Evolutionary conservation across 139 green algal genomes (phyloP).

Genomic region (Microglena sp.): DNA sequence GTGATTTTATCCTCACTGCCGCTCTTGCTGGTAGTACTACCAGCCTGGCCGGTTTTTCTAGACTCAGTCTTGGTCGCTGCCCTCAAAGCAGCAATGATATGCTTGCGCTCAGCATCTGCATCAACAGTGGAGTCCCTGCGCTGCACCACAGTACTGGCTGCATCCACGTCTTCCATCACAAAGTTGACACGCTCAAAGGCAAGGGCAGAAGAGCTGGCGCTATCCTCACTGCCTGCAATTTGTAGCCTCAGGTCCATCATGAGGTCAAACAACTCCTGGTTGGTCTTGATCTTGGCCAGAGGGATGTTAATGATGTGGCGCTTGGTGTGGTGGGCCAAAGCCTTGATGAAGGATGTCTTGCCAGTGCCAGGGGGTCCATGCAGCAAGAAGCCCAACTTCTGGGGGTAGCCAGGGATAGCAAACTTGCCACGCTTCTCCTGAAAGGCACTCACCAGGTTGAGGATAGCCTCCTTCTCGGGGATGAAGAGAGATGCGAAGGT

Average conservation of each 20-base stretch:
- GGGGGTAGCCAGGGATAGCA: constrained; percentile 29
- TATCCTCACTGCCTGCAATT: neutral
- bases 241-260: constrained; percentile 28
- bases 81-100: neutral
- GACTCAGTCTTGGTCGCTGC: neutral
- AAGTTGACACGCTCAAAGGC: constrained; percentile 38
- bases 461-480: constrained; percentile 29
- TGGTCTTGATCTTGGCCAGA: constrained; percentile 38
- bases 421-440: constrained; percentile 29
- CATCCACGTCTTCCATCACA: constrained; percentile 47
- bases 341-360: constrained; percentile 43
- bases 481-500: constrained; percentile 34
- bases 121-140: neutral
- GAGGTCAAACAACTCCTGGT: constrained; percentile 41
- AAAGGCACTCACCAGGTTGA: constrained; percentile 21
- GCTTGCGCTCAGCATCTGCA: neutral
- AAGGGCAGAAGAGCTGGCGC: neutral
- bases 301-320: constrained; percentile 41
- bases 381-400: constrained; percentile 36
- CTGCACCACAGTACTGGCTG: constrained; percentile 9
- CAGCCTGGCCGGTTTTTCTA: no score
- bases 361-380: constrained; percentile 32
- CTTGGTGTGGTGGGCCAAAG: constrained; percentile 37
- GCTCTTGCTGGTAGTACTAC: no score
- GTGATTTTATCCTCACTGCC: neutral